Evolutionary conservation across 345 rosid genomes (phyloP), one percentile per base, ranked within the genome.

Genomic region (Populus simonii): DNA sequence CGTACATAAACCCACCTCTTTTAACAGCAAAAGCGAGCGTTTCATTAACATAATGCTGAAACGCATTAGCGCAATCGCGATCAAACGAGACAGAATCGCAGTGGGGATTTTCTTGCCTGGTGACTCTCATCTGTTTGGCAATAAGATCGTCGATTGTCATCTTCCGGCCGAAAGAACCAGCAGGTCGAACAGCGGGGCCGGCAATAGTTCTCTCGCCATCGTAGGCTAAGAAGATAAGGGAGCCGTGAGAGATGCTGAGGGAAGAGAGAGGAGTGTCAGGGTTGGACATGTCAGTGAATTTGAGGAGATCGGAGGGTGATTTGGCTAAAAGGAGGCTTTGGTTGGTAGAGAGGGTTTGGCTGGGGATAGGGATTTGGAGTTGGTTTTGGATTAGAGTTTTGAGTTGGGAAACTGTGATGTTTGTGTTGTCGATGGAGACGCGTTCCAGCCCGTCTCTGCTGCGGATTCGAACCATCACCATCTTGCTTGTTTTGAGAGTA

Each of bases 361-460:
- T 90, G 11, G 82, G 90, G 72, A 83, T 33, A 10, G 97, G 97
- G 87, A 96, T 92, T 74, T 86, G 90, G 80, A 96, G 99, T 75
- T 93, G 97, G 65, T 86, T 78, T 31, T 93, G 86, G 67, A 96
- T 96, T 79, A 87, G 86, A 89, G 94, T 73, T 88, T 88, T 91
- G 72, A 96, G 93, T 43, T 90, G 89, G 51, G 88, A 80, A 27
- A 93, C 78, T 17, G 95, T 89, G 70, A 84, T 76, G 70, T 84
- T 76, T 20, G 90, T 74, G 77, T 81, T 85, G 23, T 90, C 94
- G 70, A 90, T 71, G 15, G 83, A 80, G 78, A 96, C 88, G 49
- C 99, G 90, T 84, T 96, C 99, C 11, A 93, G 87, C 75, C 99
- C 99, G 81, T 96, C 99, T 72, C 99, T 83, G 81, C 98, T 93